A percentile compares a stretch with the other conserved stretches of the same genome.
Evolutionary conservation across 2,329 filamentous ascomycete genomes (phyloP).

Genomic region (Ceratocystis papillata): DNA sequence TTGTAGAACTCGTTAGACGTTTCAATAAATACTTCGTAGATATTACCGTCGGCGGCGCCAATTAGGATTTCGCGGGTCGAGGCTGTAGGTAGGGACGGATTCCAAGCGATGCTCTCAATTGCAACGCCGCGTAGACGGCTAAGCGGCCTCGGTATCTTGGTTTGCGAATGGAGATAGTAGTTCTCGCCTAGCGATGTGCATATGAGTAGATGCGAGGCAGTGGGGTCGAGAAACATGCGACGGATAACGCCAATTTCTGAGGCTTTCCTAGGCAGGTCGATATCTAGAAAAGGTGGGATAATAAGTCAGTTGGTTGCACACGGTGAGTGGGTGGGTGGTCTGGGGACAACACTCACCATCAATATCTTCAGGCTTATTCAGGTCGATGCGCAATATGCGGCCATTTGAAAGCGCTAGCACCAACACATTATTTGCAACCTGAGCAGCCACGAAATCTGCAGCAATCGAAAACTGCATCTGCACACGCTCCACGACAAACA

Average conservation of each 20-base stretch:
- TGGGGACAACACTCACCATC: slow-evolving; percentile 49
- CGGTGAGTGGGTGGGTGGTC: no score
- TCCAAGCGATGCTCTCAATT: slow-evolving; percentile 90
- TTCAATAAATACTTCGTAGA: slow-evolving; percentile 93
- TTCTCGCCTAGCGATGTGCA: slow-evolving; percentile 88
- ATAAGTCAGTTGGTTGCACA: not conserved
- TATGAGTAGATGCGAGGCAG: slow-evolving; percentile 85
- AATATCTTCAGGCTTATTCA: slow-evolving; percentile 89
- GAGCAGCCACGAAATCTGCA: slow-evolving; percentile 89
- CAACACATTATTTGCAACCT: slow-evolving; percentile 95
- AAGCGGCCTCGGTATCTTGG: slow-evolving; percentile 72
- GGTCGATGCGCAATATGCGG: slow-evolving; percentile 83
- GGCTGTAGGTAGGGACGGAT: slow-evolving; percentile 80
- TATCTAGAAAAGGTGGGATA: slow-evolving; percentile 48
- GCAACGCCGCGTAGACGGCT: slow-evolving; percentile 72
- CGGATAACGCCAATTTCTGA: slow-evolving; percentile 86
- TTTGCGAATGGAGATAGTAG: slow-evolving; percentile 95
- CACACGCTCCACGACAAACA: slow-evolving; percentile 89
- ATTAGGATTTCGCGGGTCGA: slow-evolving; percentile 90
- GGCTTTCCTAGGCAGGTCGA: slow-evolving; percentile 88
- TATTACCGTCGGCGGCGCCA: slow-evolving; percentile 82
- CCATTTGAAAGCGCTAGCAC: slow-evolving; percentile 85
- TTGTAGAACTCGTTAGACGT: slow-evolving; percentile 90
- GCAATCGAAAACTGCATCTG: slow-evolving; percentile 90
- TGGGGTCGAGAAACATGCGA: slow-evolving; percentile 94